phyloP scores from a whole-genome alignment of 805 yeast genomes.

The Jamesozyma hellenica region DNA sequence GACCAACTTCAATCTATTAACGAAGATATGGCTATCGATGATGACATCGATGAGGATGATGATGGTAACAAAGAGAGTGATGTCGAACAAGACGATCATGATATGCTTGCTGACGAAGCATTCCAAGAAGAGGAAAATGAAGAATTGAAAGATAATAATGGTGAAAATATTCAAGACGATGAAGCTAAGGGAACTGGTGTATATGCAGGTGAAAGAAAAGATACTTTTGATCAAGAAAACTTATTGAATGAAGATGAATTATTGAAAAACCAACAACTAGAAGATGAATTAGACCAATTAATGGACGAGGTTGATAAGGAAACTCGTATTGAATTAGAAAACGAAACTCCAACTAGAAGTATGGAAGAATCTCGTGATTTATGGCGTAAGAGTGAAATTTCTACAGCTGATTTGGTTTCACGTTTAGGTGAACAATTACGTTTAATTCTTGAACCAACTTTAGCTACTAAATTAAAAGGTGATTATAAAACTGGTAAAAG shows the following conservation, averaged over 20 bases:
- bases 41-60: constrained; percentile 34
- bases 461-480: constrained; percentile 90
- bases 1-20: constrained; percentile 71
- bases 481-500: constrained; percentile 97
- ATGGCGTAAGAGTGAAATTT: constrained; percentile 75
- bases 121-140: constrained; percentile 14
- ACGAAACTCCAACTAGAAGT: constrained; percentile 37
- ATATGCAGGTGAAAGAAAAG: constrained; percentile 33
- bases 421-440: constrained; percentile 87
- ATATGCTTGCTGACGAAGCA: constrained; percentile 21
- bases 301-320: constrained; percentile 29
- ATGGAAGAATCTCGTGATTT: constrained; percentile 60
- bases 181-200: constrained; percentile 38
- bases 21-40: constrained; percentile 75
- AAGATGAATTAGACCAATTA: constrained; percentile 25
- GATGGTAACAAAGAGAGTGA: constrained; percentile 22
- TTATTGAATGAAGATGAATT: constrained; percentile 5
- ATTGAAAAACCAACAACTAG: constrained; percentile 16
- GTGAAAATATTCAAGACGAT: constrained; percentile 23
- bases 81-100: constrained; percentile 29
- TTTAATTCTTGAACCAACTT: constrained; percentile 86
- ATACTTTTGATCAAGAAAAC: constrained; percentile 26
- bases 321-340: constrained; percentile 20
- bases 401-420: constrained; percentile 82
- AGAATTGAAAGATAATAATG: constrained; percentile 10